Conservation (phyloP, 768 basidiomycete genomes). For the Butyriboletus loyo region DNA sequence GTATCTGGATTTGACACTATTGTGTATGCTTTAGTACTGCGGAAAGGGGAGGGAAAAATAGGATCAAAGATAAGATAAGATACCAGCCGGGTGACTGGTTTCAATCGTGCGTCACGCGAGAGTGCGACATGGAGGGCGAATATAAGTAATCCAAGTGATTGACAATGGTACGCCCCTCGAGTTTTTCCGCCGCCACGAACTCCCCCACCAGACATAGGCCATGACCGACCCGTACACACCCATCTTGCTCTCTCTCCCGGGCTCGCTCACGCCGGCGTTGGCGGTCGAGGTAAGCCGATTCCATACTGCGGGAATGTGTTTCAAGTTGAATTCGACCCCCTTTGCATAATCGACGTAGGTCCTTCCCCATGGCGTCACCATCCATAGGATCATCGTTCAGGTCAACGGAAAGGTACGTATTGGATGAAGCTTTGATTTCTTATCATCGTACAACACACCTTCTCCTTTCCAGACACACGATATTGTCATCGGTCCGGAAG, state of each 20-base stretch:
- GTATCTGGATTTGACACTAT: not conserved
- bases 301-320: constrained; percentile 3
- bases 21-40: not conserved
- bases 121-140: not conserved
- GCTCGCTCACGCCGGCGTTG: constrained; percentile 51
- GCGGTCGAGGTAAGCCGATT: constrained; percentile 54
- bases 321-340: not conserved
- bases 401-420: constrained; percentile 55
- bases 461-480: constrained; percentile 57
- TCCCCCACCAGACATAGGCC: not conserved
- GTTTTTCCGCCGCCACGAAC: not conserved
- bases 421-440: not conserved
- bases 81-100: not conserved
- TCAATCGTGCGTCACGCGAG: not conserved
- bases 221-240: constrained; percentile 48
- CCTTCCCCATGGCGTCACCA: constrained; percentile 63
- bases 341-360: constrained; percentile 38
- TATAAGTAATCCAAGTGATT: not conserved
- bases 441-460: not conserved
- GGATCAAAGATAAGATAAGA: constrained; percentile 13
- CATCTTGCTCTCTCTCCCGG: constrained; percentile 49
- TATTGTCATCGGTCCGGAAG: constrained; percentile 71
- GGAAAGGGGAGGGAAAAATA: not conserved
- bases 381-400: constrained; percentile 66
- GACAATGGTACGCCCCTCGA: not conserved